Conservation (phyloP, 2,329 filamentous ascomycete species). For the Aspergillus luchuensis region DNA sequence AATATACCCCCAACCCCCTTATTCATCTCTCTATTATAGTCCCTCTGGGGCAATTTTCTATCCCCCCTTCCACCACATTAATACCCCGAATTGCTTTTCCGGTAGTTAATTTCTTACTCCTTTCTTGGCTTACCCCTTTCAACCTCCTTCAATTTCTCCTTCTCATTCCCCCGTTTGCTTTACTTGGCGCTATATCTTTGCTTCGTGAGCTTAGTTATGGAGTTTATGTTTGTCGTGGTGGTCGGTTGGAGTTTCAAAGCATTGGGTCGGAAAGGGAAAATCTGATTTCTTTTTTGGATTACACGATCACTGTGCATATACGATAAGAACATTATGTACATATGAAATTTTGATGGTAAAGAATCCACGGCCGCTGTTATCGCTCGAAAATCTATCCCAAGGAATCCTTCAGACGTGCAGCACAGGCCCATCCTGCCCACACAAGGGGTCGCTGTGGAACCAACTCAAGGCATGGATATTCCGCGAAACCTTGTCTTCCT, state of each 20-base stretch:
- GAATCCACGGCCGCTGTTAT: neutral
- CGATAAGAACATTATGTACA: slow-evolving; percentile 16
- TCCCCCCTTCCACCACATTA: neutral
- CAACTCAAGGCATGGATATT: slow-evolving; percentile 55
- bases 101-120: neutral
- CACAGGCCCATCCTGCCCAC: slow-evolving; percentile 58
- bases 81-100: neutral
- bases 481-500: slow-evolving; percentile 53
- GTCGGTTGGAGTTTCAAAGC: neutral
- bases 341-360: neutral
- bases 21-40: neutral
- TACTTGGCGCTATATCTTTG: neutral
- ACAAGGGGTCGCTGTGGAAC: slow-evolving; percentile 64
- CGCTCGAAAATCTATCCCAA: no score
- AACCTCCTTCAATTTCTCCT: slow-evolving; percentile 1
- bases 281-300: slow-evolving; percentile 5
- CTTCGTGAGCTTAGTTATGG: neutral
- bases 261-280: slow-evolving; percentile 3
- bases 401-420: slow-evolving; percentile 37
- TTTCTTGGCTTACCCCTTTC: neutral
- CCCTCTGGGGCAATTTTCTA: neutral
- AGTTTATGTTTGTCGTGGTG: neutral
- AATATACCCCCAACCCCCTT: neutral
- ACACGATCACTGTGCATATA: slow-evolving; percentile 17
- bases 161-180: neutral